phyloP scores from a whole-genome alignment of 2,329 filamentous ascomycete species.

The Alternaria sp. region DNA sequence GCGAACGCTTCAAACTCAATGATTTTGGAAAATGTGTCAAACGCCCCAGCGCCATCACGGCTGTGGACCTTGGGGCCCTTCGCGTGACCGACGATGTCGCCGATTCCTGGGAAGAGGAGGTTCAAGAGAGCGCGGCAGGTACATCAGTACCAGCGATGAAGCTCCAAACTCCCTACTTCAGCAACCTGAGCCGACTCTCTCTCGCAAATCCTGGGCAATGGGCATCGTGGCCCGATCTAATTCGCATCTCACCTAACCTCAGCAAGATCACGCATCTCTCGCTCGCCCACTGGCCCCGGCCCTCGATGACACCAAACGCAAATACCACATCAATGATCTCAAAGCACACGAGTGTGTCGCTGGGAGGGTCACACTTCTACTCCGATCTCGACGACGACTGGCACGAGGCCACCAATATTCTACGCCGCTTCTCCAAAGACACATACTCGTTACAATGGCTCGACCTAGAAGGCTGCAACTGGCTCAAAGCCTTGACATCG shows the following conservation, averaged over 20 bases:
- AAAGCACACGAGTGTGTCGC: constrained; percentile 54
- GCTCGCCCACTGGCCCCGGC: constrained; percentile 68
- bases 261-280: constrained; percentile 69
- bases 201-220: constrained; percentile 61
- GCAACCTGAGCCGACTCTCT: constrained; percentile 65
- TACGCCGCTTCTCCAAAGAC: constrained; percentile 63
- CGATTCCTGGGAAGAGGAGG: constrained; percentile 60
- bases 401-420: constrained; percentile 64
- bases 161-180: constrained; percentile 53
- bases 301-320: constrained; percentile 65
- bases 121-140: constrained; percentile 22
- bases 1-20: constrained; percentile 58
- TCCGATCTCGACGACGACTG: constrained; percentile 63
- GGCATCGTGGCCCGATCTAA: constrained; percentile 64
- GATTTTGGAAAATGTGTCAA: constrained; percentile 59
- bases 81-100: constrained; percentile 35
- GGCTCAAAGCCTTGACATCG: constrained; percentile 63
- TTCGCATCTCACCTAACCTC: constrained; percentile 62
- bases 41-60: constrained; percentile 12
- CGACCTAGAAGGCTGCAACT: constrained; percentile 68
- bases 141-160: constrained; percentile 23
- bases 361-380: constrained; percentile 63
- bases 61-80: constrained; percentile 28
- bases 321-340: constrained; percentile 56
- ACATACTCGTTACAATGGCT: constrained; percentile 69